Evolutionary conservation across 164 flowering plant genomes (phyloP).

Genomic region (Chloranthus sessilifolius): DNA sequence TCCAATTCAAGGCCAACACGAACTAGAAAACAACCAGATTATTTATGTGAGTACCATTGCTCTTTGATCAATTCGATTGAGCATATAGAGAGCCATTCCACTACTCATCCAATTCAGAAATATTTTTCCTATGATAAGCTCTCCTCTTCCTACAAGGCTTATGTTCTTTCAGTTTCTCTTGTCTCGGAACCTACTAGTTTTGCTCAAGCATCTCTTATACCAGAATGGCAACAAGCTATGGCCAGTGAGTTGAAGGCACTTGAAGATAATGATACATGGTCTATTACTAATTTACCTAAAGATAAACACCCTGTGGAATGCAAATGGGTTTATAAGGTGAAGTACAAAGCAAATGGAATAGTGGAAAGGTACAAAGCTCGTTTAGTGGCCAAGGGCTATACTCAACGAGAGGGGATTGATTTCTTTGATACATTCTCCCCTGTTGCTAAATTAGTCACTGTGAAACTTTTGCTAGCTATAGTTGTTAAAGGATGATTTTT

Average conservation of each 20-base stretch:
- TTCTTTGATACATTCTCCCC: not conserved
- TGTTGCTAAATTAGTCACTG: not conserved
- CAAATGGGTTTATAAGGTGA: not conserved
- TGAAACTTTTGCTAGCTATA: constrained; percentile 8
- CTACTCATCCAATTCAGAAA: no score
- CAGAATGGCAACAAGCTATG: no score
- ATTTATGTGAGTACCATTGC: no score
- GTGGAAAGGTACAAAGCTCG: not conserved
- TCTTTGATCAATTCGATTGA: no score
- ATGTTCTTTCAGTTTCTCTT: not conserved
- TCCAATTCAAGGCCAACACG: no score
- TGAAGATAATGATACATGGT: no score
- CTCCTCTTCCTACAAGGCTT: no score
- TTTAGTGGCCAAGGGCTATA: not conserved
- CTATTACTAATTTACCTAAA: not conserved
- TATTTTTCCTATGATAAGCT: not conserved
- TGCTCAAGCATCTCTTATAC: no score
- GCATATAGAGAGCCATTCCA: no score
- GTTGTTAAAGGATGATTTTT: no score
- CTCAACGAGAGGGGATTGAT: not conserved
- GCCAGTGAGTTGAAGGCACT: no score
- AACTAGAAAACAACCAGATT: no score
- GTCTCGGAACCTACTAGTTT: not conserved
- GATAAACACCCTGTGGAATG: not conserved
- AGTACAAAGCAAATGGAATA: not conserved